Base-by-base conservation (phyloP, 1,284 basidiomycete genomes). In the Sanghuangporus baumii region DNA sequence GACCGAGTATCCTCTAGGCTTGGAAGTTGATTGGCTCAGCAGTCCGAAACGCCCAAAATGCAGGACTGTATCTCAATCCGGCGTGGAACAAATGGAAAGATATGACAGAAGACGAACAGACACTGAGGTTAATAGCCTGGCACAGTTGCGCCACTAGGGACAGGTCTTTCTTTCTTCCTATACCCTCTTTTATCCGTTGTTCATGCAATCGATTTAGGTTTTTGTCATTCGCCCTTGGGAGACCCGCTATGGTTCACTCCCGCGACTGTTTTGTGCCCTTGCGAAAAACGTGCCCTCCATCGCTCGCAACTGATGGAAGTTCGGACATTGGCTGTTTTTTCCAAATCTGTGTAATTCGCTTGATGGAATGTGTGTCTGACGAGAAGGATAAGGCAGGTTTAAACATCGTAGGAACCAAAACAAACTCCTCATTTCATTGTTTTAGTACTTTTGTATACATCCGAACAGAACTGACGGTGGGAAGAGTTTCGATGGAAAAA, bases 51-150 rank as follows among this genome's bases (percentile, higher is more conserved):
- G 82, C 80, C 5, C 74, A 79, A 67, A 76, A 81, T 9, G 72
- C 80, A n/a, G 81, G 81, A 1, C 73, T 84, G 69, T 81, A 83
- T 67, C 75, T 55, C 6, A 82, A 83, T 68, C 79, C 81, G 1
- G 74, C 73, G 14, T 79, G 79, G 77, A 69, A 68, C 26, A 74
- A 74, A 57, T 82, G 80, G 80, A 78, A 79, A 63, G 73, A 74
- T 63, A 81, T 81, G 77, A 78, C 76, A 4, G 73, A 75, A 36
- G 56, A 64, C 36, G 62, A 66, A 41, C 55, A 81, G 80, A 65
- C 78, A 76, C 65, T 79, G 3, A 51, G 64, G 52, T 23, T 38
- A 9, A 16, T 54, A 8, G 60, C 60, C 5, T 65, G 60, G 60
- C 50, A 52, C 40, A 34, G 62, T 12, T 57, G 55, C 36, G 26